These are phyloP conservation scores for Colletotrichum siamense DNA, from an alignment of 2,329 filamentous ascomycete genomes.

Conservation along the genomic window DNA sequence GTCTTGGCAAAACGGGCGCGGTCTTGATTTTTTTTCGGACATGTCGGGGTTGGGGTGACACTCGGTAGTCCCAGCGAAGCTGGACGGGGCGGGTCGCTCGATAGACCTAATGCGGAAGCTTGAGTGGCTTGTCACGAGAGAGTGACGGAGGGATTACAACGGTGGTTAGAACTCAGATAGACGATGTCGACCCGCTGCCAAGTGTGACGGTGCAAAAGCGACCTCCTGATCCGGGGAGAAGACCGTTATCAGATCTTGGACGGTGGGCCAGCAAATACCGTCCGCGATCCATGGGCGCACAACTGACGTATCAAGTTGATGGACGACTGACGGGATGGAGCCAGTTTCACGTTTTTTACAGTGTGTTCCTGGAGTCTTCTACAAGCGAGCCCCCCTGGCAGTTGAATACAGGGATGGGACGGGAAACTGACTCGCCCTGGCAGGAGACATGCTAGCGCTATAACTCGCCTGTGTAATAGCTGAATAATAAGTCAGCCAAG, in stretches of 20 bases:
- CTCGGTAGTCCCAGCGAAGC: not conserved
- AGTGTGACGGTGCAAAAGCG: not conserved
- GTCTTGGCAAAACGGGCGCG: constrained; percentile 4
- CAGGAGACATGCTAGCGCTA: not conserved
- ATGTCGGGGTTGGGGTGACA: not conserved
- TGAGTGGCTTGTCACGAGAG: not conserved
- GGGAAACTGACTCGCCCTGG: constrained; percentile 9
- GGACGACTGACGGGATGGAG: not conserved
- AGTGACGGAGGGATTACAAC: not conserved
- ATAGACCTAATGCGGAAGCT: not conserved
- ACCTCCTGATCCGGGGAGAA: constrained; percentile 5
- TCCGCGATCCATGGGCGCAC: not conserved
- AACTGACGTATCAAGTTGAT: constrained; percentile 12
- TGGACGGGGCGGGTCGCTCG: not conserved
- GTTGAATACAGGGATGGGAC: not conserved
- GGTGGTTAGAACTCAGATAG: constrained; percentile 7
- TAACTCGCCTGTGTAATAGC: not conserved
- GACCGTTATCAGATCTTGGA: constrained; percentile 17
- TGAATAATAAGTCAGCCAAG: not conserved
- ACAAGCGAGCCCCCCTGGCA: not conserved
- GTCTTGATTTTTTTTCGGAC: not conserved
- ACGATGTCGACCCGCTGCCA: constrained; percentile 15
- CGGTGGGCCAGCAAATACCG: not conserved
- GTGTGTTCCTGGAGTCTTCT: not conserved
- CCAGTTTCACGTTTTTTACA: not conserved